Evolutionary conservation across 257 asterid genomes (phyloP), one percentile per base, ranked within the genome.

Genomic region (Jacaranda mimosifolia): DNA sequence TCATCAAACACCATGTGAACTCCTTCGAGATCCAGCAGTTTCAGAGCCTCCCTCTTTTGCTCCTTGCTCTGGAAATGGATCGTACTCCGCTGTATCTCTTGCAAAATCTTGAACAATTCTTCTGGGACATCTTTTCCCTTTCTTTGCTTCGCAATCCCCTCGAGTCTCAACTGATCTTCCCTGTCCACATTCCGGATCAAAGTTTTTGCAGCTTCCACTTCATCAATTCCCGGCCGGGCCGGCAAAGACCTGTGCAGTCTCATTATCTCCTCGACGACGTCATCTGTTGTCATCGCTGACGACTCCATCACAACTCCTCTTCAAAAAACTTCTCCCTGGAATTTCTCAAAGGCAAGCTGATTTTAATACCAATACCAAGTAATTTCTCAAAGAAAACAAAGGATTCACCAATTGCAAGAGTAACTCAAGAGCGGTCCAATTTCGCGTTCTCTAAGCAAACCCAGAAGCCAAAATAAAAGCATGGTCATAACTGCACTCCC

Each of bases 161-260:
- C 97, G 17, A 89, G 40, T 67, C 86, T 87, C 72, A 68, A 46
- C 79, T 88, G 91, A 71, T 89, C 97, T 73, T 94, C 98, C 72
- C 81, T 85, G 56, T 94, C 98, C 63, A 90, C 85, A 59, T 84
- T 89, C 46, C 64, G 80, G 76, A 94, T 84, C 35, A 92, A 81
- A 10, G 40, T 63, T 59, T 79, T 83, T 4, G 97, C 96, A 0
- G 91, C 98, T 80, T 85, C 94, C 0, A 94, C 88, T 49, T 92
- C 98, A 49, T 92, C 98, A 55, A 92, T 85, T 35, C 84, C 91
- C 9, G 98, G 98, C 77, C 97, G 83, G 10, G 82, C 55, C 48
- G 97, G 97, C 57, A 94, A 59, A 74, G 91, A 89, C 81, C 88
- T 85, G 76, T 92, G 97, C 72, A 87, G 73, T 70, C 84, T 84